A percentile compares a stretch with the other conserved stretches of the same genome.
phyloP scores from a whole-genome alignment of 495 filamentous ascomycete species.

The Symbiotaphrina buchneri region DNA sequence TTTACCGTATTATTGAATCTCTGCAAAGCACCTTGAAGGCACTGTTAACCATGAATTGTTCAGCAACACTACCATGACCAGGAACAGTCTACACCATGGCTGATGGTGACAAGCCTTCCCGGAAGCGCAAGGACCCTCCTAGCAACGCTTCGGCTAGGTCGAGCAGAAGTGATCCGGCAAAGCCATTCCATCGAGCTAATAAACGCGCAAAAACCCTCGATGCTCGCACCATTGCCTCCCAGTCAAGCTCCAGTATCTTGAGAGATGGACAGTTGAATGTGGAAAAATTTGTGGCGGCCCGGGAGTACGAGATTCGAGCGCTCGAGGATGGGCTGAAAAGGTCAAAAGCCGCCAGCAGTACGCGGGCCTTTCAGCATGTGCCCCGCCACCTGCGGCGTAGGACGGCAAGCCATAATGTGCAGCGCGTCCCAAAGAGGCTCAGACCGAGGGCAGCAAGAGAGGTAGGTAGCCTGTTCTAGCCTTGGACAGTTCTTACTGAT shows the following conservation, averaged over 20 bases:
- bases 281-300: conserved; percentile 17
- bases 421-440: conserved; percentile 66
- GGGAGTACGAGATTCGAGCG: conserved; percentile 73
- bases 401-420: conserved; percentile 88
- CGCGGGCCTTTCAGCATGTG: conserved; percentile 72
- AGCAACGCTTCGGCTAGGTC: too few species aligned
- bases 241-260: conserved; percentile 3
- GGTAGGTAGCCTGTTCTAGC: conserved; percentile 14
- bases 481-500: not conserved
- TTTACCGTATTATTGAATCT: too few species aligned
- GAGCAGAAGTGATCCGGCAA: too few species aligned
- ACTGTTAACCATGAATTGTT: too few species aligned
- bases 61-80: too few species aligned
- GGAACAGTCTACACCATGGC: too few species aligned
- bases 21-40: too few species aligned
- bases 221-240: conserved; percentile 4
- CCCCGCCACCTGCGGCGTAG: conserved; percentile 64
- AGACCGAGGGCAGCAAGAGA: conserved; percentile 48
- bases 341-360: conserved; percentile 20
- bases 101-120: too few species aligned
- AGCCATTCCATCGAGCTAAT: too few species aligned
- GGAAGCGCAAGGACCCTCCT: too few species aligned
- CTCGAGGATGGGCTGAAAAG: conserved; percentile 57
- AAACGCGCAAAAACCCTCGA: conserved; percentile 5
- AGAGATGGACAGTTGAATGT: conserved; percentile 5